Percentiles rank a stretch among this genome's conserved stretches.
phyloP scores from a whole-genome alignment of 345 rosid genomes.

The Hibiscus tridactylites region DNA sequence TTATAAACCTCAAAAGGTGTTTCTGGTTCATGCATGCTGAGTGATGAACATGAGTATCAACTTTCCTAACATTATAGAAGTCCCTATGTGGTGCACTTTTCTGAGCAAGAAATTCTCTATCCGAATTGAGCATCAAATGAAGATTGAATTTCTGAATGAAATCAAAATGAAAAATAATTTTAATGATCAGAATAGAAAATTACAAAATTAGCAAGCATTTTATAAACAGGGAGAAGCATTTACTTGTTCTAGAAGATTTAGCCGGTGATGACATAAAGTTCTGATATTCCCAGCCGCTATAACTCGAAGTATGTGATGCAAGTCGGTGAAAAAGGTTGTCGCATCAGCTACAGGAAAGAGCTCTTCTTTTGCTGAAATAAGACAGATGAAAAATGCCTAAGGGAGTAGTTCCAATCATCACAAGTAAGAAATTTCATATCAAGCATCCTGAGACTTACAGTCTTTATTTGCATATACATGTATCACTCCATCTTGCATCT shows the following conservation, averaged over 20 bases:
- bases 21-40: conserved; percentile 99
- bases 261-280: conserved; percentile 85
- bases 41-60: conserved; percentile 98
- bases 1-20: conserved; percentile 94
- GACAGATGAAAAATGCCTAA: not conserved
- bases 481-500: conserved; percentile 93
- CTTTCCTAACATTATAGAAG: conserved; percentile 96
- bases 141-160: conserved; percentile 84
- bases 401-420: not conserved
- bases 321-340: conserved; percentile 83
- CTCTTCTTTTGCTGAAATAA: conserved; percentile 62
- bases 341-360: conserved; percentile 93
- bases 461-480: conserved; percentile 83
- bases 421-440: not conserved
- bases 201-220: conserved; percentile 12
- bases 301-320: conserved; percentile 80
- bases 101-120: conserved; percentile 93
- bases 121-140: conserved; percentile 98
- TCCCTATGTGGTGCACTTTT: conserved; percentile 99
- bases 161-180: not conserved
- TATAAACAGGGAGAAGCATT: not conserved
- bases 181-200: conserved; percentile 1
- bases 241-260: conserved; percentile 95
- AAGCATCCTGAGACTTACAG: conserved; percentile 33
- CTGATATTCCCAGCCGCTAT: conserved; percentile 89